These are phyloP conservation scores for Parathielavia hyrcaniae DNA, from an alignment of 495 filamentous ascomycete species.

Conservation along the genomic window DNA sequence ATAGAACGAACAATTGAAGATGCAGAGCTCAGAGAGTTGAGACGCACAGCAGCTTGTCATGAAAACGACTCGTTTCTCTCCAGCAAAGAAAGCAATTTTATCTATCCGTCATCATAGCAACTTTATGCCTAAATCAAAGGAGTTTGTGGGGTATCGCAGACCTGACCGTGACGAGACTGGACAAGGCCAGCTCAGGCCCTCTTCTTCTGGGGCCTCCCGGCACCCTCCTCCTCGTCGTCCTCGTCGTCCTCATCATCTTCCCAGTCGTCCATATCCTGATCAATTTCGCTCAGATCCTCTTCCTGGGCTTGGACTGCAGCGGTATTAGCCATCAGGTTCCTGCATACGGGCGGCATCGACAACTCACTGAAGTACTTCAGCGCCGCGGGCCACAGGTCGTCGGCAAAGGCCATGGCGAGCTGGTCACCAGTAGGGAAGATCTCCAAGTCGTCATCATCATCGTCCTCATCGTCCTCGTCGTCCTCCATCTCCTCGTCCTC, in stretches of 20 bases:
- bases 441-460: conserved; percentile 54
- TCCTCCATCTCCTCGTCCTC: conserved; percentile 40
- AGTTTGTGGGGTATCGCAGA: conserved; percentile 3
- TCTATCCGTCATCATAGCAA: conserved; percentile 11
- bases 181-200: conserved; percentile 10
- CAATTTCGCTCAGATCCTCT: conserved; percentile 50
- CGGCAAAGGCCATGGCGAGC: conserved; percentile 68
- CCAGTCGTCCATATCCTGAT: conserved; percentile 52
- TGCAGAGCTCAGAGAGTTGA: too few species aligned
- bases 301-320: conserved; percentile 58
- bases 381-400: conserved; percentile 82
- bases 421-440: conserved; percentile 77
- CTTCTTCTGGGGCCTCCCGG: conserved; percentile 42
- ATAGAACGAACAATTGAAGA: too few species aligned
- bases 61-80: not conserved
- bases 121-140: conserved; percentile 3
- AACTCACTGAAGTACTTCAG: conserved; percentile 84
- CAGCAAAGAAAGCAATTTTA: conserved; percentile 1
- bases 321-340: conserved; percentile 3
- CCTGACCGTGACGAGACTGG: not conserved
- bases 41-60: not conserved
- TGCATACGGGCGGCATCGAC: not conserved
- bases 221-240: conserved; percentile 38
- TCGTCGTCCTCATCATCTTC: conserved; percentile 32
- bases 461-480: conserved; percentile 49